These are phyloP conservation scores for Tanacetum coccineum DNA, from an alignment of 129 eudicot species.

Conservation along the genomic window DNA sequence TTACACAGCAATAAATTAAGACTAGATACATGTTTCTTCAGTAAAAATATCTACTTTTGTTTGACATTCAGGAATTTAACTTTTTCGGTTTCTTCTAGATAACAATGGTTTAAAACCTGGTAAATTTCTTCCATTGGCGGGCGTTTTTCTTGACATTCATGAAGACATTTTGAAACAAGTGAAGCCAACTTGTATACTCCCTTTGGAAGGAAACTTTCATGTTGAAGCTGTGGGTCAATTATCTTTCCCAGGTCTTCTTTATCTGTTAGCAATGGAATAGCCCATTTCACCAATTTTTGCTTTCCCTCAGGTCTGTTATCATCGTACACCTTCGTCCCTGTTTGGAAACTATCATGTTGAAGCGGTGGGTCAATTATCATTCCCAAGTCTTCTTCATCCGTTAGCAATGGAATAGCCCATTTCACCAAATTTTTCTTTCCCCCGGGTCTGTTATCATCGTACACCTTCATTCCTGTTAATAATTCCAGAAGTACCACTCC, in stretches of 20 bases:
- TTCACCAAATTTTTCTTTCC: too few relatives aligned
- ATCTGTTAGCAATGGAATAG: slow-evolving; percentile 22
- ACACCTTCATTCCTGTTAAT: slow-evolving; percentile 14
- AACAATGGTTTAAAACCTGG: slow-evolving; percentile 12
- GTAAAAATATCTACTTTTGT: too few relatives aligned
- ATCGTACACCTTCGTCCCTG: slow-evolving; percentile 32
- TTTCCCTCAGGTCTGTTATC: slow-evolving; percentile 23
- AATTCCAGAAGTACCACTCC: slow-evolving; percentile 39
- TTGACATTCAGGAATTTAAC: not conserved
- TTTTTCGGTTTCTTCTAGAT: slow-evolving; percentile 1
- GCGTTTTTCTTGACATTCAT: not conserved
- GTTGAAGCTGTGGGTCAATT: slow-evolving; percentile 23
- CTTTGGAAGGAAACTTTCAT: not conserved
- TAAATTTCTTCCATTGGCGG: slow-evolving; percentile 23
- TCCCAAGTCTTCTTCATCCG: too few relatives aligned
- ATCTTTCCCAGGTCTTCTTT: slow-evolving; percentile 3
- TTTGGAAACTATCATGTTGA: too few relatives aligned
- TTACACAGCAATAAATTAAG: too few relatives aligned
- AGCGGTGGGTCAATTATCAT: too few relatives aligned
- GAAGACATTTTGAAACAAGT: slow-evolving; percentile 19
- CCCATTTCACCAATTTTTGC: slow-evolving; percentile 26
- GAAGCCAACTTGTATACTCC: slow-evolving; percentile 18
- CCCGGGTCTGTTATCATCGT: too few relatives aligned
- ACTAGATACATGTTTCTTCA: too few relatives aligned
- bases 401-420: too few relatives aligned